These are phyloP conservation scores for Terfezia claveryi DNA, from an alignment of 495 filamentous ascomycete genomes.

Conservation along the genomic window DNA sequence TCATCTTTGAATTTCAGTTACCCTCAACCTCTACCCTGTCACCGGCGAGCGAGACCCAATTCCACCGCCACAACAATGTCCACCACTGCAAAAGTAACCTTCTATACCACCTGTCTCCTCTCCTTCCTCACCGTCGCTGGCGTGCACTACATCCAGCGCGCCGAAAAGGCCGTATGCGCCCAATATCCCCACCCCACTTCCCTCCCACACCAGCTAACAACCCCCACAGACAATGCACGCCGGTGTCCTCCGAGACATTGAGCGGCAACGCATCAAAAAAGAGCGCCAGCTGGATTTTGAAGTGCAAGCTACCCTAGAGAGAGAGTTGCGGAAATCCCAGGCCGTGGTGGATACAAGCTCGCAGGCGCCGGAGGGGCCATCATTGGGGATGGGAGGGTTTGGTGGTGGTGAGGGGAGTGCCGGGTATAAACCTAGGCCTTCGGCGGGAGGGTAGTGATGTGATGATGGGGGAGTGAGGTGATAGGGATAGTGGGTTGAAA, in stretches of 20 bases:
- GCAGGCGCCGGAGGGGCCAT: too few relatives aligned
- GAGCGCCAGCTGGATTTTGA: constrained; percentile 86
- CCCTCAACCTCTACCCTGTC: background rate
- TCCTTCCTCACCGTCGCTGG: constrained; percentile 57
- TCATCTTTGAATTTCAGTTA: background rate
- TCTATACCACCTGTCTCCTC: constrained; percentile 52
- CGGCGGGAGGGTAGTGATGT: too few relatives aligned
- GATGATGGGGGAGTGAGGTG: too few relatives aligned
- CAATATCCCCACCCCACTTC: background rate
- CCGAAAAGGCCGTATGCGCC: constrained; percentile 56
- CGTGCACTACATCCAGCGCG: constrained; percentile 69
- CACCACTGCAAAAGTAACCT: constrained; percentile 63
- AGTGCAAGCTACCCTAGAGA: constrained; percentile 62
- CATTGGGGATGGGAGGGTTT: too few relatives aligned
- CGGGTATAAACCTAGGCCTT: too few relatives aligned
- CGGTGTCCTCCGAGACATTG: constrained; percentile 83
- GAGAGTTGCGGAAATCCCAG: constrained; percentile 34
- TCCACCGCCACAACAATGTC: constrained; percentile 41
- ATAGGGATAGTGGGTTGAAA: too few relatives aligned
- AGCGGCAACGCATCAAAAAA: constrained; percentile 72
- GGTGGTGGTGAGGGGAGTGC: too few relatives aligned
- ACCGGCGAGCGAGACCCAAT: background rate
- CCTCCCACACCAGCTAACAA: background rate
- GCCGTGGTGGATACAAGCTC: background rate
- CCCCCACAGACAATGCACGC: constrained; percentile 71